Evolutionary conservation across 202 grass and related monocot species (phyloP).

Genomic region (Panicum hallii): DNA sequence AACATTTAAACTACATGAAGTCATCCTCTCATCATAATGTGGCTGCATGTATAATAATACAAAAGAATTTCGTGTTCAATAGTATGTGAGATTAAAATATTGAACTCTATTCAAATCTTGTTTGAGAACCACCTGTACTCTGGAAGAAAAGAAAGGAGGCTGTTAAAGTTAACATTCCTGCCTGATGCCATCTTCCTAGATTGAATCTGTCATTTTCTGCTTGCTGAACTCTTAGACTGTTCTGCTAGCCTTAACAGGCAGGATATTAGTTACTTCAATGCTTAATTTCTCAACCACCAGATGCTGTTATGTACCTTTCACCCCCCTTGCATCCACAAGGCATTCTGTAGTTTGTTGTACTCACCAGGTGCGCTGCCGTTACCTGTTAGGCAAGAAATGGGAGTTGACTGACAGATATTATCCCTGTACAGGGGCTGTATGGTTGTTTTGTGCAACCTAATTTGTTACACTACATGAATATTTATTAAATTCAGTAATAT

Average conservation of each 20-base stretch:
- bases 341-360: background rate
- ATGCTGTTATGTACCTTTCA: background rate
- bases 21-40: background rate
- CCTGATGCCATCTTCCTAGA: conserved; percentile 82
- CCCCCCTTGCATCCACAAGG: background rate
- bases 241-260: conserved; percentile 55
- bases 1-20: background rate
- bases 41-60: background rate
- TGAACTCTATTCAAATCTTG: background rate
- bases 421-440: background rate
- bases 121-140: conserved; percentile 22
- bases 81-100: background rate
- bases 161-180: conserved; percentile 62
- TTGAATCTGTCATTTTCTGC: conserved; percentile 59
- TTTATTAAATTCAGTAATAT: background rate
- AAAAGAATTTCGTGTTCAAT: background rate
- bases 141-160: conserved; percentile 84
- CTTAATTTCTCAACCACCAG: conserved; percentile 2
- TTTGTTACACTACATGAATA: background rate
- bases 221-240: conserved; percentile 56
- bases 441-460: background rate
- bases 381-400: background rate
- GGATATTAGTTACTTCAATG: conserved; percentile 39
- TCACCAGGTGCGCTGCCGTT: background rate
- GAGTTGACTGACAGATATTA: background rate